Conservation (phyloP, 768 basidiomycete species). For the Hygrophoropsis aurantiaca region DNA sequence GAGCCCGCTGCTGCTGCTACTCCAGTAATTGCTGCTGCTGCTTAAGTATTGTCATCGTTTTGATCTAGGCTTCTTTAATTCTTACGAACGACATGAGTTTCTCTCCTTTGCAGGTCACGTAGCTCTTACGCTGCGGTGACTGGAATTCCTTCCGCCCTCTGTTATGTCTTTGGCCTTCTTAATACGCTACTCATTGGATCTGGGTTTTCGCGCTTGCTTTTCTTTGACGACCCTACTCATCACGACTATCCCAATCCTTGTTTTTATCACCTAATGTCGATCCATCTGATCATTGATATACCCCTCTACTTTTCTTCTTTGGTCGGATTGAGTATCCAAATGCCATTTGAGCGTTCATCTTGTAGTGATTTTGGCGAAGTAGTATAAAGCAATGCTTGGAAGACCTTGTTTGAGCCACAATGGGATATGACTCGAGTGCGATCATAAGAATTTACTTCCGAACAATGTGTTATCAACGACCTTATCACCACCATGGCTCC, state of each 20-base stretch:
- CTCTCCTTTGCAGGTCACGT: constrained; percentile 36
- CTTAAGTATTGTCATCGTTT: constrained; percentile 46
- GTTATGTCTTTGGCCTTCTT: constrained; percentile 32
- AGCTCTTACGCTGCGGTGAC: constrained; percentile 36
- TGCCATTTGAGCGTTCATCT: constrained; percentile 30
- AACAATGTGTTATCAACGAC: constrained; percentile 2
- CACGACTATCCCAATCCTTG: constrained; percentile 63
- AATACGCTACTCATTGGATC: constrained; percentile 58
- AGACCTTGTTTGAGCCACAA: background rate
- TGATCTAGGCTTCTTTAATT: constrained; percentile 20
- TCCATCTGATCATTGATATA: constrained; percentile 61
- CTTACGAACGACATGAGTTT: constrained; percentile 47
- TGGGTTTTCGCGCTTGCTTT: constrained; percentile 49
- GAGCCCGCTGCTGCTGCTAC: constrained; percentile 48
- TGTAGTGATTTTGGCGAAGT: constrained; percentile 30
- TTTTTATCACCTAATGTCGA: constrained; percentile 68
- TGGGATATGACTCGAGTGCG: constrained; percentile 25
- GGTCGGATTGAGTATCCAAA: constrained; percentile 30
- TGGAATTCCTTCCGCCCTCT: constrained; percentile 34
- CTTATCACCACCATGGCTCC: constrained; percentile 54
- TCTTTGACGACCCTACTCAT: constrained; percentile 56
- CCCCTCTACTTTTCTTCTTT: constrained; percentile 36
- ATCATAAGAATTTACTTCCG: too few relatives aligned
- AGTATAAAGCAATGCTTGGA: background rate
- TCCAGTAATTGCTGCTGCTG: constrained; percentile 76